Base-by-base conservation (phyloP, 345 rosid genomes). In the Dovyalis caffra region DNA sequence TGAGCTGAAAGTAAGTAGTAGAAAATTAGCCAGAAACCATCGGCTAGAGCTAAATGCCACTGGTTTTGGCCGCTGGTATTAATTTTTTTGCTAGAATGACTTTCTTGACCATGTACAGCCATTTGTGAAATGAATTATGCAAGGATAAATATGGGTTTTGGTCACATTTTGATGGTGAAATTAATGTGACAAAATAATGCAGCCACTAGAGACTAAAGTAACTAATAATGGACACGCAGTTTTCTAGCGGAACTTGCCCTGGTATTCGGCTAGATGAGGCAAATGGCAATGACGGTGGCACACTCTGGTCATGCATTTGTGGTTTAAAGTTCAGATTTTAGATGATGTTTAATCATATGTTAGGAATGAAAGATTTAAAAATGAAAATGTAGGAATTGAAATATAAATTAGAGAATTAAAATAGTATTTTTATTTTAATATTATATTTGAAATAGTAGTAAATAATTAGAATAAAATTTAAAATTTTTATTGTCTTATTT, bases 21-120 rank as follows among this genome's bases (percentile, higher is more conserved):
- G 60, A 53, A n/a, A n/a, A 40, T 15, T 0, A 53, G 28, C 25
- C 8, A 53, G 11, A 58, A 71, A 71, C 74, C 66, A 43, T 14
- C 2, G 5, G 68, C 75, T 61, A 8, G 0, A 20, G 43, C 47
- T 31, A 21, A 11, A 18, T 2, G 64, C 47, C 26, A 29, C 6
- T 56, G 64, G 73, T 53, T 70, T 69, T 28, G 71, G 25, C 12
- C 67, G 26, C 66, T 6, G 32, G 26, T 53, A 18, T n/a, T n/a
- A n/a, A n/a, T 9, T 57, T 15, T 57, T 68, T 31, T 12, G 2
- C 18, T 25, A 32, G 15, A 25, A 57, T 57, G 21, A 56, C 51
- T 26, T 6, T 23, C 8, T 15, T 57, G 9, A 32, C 74, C 74
- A 16, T 70, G 7, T 5, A 15, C 9, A 23, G 23, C 65, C 31